Base-by-base conservation (phyloP, 495 filamentous ascomycete genomes). In the Chlorociboria aeruginascens region DNA sequence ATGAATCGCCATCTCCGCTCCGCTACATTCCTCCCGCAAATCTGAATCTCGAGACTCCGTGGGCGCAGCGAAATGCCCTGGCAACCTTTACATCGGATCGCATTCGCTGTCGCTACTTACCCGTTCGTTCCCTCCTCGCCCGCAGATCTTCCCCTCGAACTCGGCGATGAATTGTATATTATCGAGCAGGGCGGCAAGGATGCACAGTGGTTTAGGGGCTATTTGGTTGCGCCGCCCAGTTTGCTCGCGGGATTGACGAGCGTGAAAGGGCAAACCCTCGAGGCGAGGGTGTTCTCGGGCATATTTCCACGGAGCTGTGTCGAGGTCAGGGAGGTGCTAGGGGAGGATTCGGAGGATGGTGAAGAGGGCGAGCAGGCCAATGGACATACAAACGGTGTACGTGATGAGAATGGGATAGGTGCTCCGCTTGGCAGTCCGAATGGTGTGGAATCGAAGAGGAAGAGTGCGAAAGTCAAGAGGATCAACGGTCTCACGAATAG, bases 91-190 rank as follows among this genome's bases (percentile, higher is more conserved):
- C 88, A 89, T 66, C 88, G 86, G 57, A 96, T 98, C 70, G 92
- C 89, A 57, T 97, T 96, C 69, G 93, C 90, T 52, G 84, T 98
- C 63, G 90, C 89, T 63, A 85, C 81, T 51, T 90, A 89, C 62
- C 92, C 92, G 30, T 98, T 97, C 67, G 75, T 81, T 49, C 83
- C 92, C 40, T 81, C 83, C 31, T 82, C 79, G 48, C 80, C 89
- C 29, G 86, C 86, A 56, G 92, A 98, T 65, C 79, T 98, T n/a
- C 90, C 92, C 11, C 78, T 98, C 58, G 88, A 98, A 65, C 81
- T 98, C 28, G 92, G 92, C 60, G 92, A 98, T 73, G 92, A 97
- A 65, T 71, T 98, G 44, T 98, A 98, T 66, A 94, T 98, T 47
- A 95, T 98, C 60, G 92, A 98, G 68, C 86, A 95, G 65, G 82